Conservation (phyloP, 352 stramenopile species). For the Globisporangium abappressorium region DNA sequence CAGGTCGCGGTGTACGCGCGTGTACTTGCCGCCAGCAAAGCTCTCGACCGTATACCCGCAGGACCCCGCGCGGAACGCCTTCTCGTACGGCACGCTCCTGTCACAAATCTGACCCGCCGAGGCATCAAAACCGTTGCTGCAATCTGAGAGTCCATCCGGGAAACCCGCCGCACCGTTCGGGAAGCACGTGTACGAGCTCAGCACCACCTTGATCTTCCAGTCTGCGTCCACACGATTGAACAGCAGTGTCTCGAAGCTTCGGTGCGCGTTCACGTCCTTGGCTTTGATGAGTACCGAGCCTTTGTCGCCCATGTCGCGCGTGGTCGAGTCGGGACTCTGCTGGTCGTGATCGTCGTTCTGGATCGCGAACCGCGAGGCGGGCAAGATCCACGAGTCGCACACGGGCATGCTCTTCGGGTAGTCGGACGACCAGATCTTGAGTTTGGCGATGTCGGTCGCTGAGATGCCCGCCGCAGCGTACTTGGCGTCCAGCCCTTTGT, state of each 20-base stretch:
- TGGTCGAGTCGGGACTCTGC: slow-evolving; percentile 42
- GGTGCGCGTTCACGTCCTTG: slow-evolving; percentile 46
- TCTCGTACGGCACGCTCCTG: slow-evolving; percentile 39
- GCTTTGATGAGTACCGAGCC: slow-evolving; percentile 58
- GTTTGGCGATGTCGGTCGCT: slow-evolving; percentile 50
- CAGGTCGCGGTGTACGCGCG: slow-evolving; percentile 62
- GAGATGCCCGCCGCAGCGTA: slow-evolving; percentile 47
- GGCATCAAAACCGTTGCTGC: slow-evolving; percentile 29
- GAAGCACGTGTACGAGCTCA: slow-evolving; percentile 67
- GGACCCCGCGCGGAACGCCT: slow-evolving; percentile 45
- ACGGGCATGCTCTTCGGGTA: slow-evolving; percentile 57
- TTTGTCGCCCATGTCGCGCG: slow-evolving; percentile 52
- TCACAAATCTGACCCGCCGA: slow-evolving; percentile 32
- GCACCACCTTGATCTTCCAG: slow-evolving; percentile 66
- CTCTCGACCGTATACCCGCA: slow-evolving; percentile 52
- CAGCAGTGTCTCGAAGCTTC: slow-evolving; percentile 54
- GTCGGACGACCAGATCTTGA: slow-evolving; percentile 78
- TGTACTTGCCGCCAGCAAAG: slow-evolving; percentile 56
- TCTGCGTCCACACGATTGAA: slow-evolving; percentile 55
- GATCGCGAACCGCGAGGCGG: slow-evolving; percentile 56
- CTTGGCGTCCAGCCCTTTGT: slow-evolving; percentile 43
- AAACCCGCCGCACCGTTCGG: slow-evolving; percentile 49
- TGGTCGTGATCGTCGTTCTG: slow-evolving; percentile 82
- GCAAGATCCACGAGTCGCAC: slow-evolving; percentile 66
- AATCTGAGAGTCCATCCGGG: slow-evolving; percentile 50